Evolutionary conservation across 352 stramenopile genomes (phyloP), one percentile per base, ranked within the genome.

Genomic region (Plasmopara muralis): DNA sequence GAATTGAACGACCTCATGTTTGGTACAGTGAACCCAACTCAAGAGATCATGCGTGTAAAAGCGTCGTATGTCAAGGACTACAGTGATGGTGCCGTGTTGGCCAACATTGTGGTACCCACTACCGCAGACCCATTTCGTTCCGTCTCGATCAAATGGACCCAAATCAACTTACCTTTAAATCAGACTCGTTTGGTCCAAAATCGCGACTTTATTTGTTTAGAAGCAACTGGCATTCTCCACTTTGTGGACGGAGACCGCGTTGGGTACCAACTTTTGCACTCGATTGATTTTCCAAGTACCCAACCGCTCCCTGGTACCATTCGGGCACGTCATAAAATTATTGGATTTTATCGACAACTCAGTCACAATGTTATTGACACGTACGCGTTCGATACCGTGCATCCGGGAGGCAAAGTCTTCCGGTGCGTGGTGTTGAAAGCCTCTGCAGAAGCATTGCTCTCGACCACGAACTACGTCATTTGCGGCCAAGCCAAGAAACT

Each of bases 1-100:
- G 46, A 60, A 10, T 12, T 88, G 8, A 70, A 88, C 37, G 77
- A 86, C 48, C 60, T 85, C 47, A 77, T 88, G 67, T 83, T 79
- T 39, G 74, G 68, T 16, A 59, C 70, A 8, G 63, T 68, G 28
- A 81, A 69, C 30, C 57, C 66, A 6, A 70, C 68, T 4, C 58
- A 72, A 13, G 57, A 76, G 7, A 66, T 69, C 30, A 77, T 82
- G 57, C 64, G 70, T 16, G 55, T 85, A 35, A 77, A 78, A 49
- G 66, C 71, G 7, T 72, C 69, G 9, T 77, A 78, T 50, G 66
- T 76, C 1, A 58, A 70, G 2, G 61, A 72, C 10, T 66, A 82
- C 8, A 60, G 72, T 9, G 70, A 83, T 49, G 66, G 59, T 14
- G 64, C 62, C 1, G 47, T 83, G 0, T 56, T 83, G 12, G 56